Evolutionary conservation across 345 rosid genomes (phyloP).

Genomic region (Fremontodendron californicum): DNA sequence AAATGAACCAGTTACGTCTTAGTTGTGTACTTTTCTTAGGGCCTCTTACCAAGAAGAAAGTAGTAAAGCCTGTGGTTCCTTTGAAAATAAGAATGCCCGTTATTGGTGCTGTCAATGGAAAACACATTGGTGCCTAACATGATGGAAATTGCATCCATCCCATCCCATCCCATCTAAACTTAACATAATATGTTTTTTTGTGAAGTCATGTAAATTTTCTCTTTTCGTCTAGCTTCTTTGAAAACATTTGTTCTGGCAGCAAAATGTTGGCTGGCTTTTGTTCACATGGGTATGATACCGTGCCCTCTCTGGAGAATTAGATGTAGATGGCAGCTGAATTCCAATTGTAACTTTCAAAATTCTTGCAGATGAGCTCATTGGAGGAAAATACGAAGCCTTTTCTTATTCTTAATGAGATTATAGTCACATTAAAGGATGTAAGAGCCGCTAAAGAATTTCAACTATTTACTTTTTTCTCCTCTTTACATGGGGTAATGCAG

Average conservation of each 20-base stretch:
- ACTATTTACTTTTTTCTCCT: constrained; percentile 2
- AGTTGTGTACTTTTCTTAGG: neutral
- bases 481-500: neutral
- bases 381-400: constrained; percentile 75
- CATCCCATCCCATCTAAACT: neutral
- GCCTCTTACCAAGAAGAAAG: neutral
- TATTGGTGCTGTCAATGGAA: neutral
- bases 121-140: neutral
- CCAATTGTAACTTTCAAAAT: constrained; percentile 12
- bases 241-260: neutral
- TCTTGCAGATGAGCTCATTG: constrained; percentile 56
- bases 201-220: neutral
- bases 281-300: neutral
- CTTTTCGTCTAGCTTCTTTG: neutral
- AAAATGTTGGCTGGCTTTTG: neutral
- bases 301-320: neutral
- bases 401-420: constrained; percentile 85
- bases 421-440: constrained; percentile 83
- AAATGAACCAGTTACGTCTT: neutral
- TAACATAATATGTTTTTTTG: neutral
- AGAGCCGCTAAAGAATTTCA: constrained; percentile 22
- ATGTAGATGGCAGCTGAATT: neutral
- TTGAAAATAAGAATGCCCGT: neutral
- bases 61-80: neutral
- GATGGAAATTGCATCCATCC: neutral